These are phyloP conservation scores for Craterostigma plantagineum DNA, from an alignment of 257 asterid genomes.

Conservation along the genomic window DNA sequence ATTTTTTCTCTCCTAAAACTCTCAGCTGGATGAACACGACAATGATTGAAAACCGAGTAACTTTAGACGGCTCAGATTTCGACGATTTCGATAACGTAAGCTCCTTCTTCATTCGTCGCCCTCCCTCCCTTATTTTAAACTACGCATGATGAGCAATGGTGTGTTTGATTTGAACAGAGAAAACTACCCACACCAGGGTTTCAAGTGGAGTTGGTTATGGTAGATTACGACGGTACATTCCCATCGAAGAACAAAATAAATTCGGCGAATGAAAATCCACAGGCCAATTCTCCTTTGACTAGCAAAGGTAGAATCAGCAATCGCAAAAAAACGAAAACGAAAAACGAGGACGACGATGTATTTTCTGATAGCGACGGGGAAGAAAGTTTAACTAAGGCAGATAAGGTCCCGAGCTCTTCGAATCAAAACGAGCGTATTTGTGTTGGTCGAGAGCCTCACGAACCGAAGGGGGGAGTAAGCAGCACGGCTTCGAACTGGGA, in stretches of 20 bases:
- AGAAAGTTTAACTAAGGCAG: slow-evolving; percentile 16
- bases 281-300: slow-evolving; percentile 22
- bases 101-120: neutral
- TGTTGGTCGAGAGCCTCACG: slow-evolving; percentile 19
- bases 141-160: no score
- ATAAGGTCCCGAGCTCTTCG: slow-evolving; percentile 20
- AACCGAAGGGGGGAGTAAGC: slow-evolving; percentile 20
- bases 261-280: slow-evolving; percentile 20
- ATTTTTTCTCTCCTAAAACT: slow-evolving; percentile 5
- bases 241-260: slow-evolving; percentile 27
- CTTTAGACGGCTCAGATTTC: slow-evolving; percentile 33
- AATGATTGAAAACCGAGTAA: slow-evolving; percentile 78
- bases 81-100: slow-evolving; percentile 81
- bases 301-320: slow-evolving; percentile 18
- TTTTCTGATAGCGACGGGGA: slow-evolving; percentile 90
- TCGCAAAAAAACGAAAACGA: slow-evolving; percentile 22
- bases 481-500: slow-evolving; percentile 32
- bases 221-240: slow-evolving; percentile 51
- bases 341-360: slow-evolving; percentile 49
- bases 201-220: slow-evolving; percentile 77
- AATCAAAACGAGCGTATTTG: slow-evolving; percentile 38
- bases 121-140: neutral
- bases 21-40: slow-evolving; percentile 90
- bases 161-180: slow-evolving; percentile 33
- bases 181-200: slow-evolving; percentile 96